Evolutionary conservation across 345 rosid genomes (phyloP).

Genomic region (Citrus medica): DNA sequence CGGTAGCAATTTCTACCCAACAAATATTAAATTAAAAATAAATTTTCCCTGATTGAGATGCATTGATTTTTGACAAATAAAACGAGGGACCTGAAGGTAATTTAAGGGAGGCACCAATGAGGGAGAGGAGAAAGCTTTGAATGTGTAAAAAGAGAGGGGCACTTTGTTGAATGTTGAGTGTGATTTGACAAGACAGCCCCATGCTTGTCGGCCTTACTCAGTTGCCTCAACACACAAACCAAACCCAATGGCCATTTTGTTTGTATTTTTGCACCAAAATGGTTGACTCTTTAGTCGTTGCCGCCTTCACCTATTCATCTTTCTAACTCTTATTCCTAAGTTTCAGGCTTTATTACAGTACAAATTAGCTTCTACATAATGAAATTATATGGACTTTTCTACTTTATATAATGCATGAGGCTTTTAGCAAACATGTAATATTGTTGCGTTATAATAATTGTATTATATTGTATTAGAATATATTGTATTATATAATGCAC

Average conservation of each 20-base stretch:
- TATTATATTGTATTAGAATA: no score
- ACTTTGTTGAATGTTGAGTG: background rate
- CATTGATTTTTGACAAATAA: background rate
- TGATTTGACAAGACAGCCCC: conserved; percentile 44
- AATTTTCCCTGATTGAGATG: background rate
- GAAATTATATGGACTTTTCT: no score
- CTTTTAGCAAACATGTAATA: no score
- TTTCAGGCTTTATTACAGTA: no score
- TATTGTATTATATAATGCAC: no score
- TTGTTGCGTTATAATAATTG: no score
- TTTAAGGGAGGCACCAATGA: background rate
- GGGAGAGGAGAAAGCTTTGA: background rate
- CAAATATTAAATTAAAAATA: no score
- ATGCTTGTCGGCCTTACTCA: conserved; percentile 39
- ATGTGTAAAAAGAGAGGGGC: conserved; percentile 5
- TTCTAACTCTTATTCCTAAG: no score
- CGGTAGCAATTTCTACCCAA: no score
- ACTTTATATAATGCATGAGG: no score
- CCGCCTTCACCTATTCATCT: background rate
- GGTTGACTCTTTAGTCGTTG: background rate
- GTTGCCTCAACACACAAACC: background rate
- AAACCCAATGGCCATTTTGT: background rate
- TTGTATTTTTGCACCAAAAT: no score
- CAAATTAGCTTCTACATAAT: no score
- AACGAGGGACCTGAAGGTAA: conserved; percentile 1